Percentiles rank a stretch among this genome's conserved stretches.
phyloP scores from a whole-genome alignment of 1,284 basidiomycete genomes.

The Takashimella tepidaria region DNA sequence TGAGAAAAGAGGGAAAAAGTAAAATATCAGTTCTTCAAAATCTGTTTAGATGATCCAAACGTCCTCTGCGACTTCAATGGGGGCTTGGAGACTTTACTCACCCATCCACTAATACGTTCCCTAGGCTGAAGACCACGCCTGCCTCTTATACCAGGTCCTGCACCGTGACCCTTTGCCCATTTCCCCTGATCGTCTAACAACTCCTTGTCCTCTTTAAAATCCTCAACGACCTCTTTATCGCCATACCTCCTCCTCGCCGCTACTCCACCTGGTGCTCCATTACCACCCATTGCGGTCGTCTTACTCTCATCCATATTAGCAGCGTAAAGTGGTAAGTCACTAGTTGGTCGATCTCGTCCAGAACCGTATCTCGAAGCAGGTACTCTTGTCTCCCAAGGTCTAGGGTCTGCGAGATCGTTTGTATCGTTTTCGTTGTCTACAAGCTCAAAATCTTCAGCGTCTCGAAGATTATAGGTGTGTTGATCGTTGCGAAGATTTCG shows the following conservation, averaged over 20 bases:
- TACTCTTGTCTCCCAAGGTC: conserved; percentile 41
- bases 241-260: conserved; percentile 23
- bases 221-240: conserved; percentile 22
- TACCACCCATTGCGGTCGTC: background rate
- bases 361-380: conserved; percentile 37
- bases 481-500: background rate
- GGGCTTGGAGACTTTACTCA: too few relatives aligned
- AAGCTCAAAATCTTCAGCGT: too few relatives aligned
- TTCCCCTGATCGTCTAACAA: conserved; percentile 38
- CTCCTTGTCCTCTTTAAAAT: conserved; percentile 18
- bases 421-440: conserved; percentile 18
- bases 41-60: too few relatives aligned
- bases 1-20: background rate
- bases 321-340: conserved; percentile 13
- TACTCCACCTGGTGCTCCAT: background rate
- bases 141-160: conserved; percentile 39
- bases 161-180: conserved; percentile 43
- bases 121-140: conserved; percentile 38
- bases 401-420: conserved; percentile 36
- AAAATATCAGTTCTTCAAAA: too few relatives aligned
- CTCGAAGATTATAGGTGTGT: background rate
- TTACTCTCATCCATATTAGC: conserved; percentile 11
- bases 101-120: conserved; percentile 38
- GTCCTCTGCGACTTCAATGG: too few relatives aligned
- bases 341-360: conserved; percentile 2